Evolutionary conservation across 306 rosid genomes (phyloP), one percentile per base, ranked within the genome.

Genomic region (Inga oerstediana): DNA sequence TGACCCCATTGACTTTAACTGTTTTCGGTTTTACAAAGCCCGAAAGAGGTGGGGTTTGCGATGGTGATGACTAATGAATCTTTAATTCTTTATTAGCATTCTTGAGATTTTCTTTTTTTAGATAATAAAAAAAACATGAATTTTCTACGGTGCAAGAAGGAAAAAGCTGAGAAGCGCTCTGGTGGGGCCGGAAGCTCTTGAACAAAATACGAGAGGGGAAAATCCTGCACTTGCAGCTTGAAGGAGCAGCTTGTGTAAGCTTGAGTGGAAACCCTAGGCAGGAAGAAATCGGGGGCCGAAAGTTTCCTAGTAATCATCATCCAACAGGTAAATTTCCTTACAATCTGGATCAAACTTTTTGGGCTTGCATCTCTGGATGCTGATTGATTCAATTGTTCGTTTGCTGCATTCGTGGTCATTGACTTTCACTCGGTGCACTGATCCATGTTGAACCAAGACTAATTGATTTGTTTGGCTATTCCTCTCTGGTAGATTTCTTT

Each of bases 241-340:
- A n/a, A 5, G 61, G 20, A 54, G 65, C 15, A 76, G 56, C 39
- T 41, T 58, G 75, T 4, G 54, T 3, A n/a, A 27, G 16, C 16
- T 5, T 30, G 24, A 59, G 54, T 3, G 49, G 49, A 76, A 76
- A 76, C 80, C 79, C 80, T 59, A 76, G n/a, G 35, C 17, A 41
- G 54, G n/a, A 39, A 59, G 68, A 8, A 58, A 76, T 58, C 79
- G 8, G 48, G 32, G 49, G 32, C 65, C 52, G 4, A 12, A 12
- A 41, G 27, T 61, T 9, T 59, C 41, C 17, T 19, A 22, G 3
- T 24, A 14, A 8, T 24, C n/a, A 61, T 41, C 80, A 39, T 24
- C 80, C 10, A 16, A 59, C 56, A 56, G 80, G 71, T 76, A 76
- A 16, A 13, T 6, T 22, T 27, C 16, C n/a, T 59, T 41, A 30